Conservation (phyloP, 2,329 filamentous ascomycete genomes). For the Corniculantispora saksenae region DNA sequence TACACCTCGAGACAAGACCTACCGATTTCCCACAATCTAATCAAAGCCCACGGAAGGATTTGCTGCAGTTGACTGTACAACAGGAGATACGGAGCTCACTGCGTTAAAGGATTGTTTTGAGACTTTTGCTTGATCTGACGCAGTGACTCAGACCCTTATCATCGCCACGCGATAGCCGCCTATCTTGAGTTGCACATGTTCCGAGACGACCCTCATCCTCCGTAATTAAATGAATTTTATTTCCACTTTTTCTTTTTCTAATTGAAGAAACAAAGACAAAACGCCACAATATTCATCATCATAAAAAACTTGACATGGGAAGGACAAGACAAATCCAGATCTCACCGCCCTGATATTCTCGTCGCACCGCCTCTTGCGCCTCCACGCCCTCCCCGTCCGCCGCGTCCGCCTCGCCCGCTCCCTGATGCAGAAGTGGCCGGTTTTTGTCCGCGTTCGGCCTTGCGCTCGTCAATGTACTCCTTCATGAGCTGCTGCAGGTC, state of each 20-base stretch:
- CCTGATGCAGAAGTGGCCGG: slow-evolving; percentile 24
- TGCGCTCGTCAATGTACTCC: slow-evolving; percentile 64
- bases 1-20: not conserved
- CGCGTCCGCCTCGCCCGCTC: slow-evolving; percentile 24
- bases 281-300: not conserved
- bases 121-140: not conserved
- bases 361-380: slow-evolving; percentile 34
- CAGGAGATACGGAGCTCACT: not conserved
- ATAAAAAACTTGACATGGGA: not conserved
- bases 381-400: not conserved
- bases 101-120: not conserved
- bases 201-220: not conserved
- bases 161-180: not conserved
- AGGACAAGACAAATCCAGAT: not conserved
- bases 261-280: not conserved
- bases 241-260: not conserved
- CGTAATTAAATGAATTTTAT: not conserved
- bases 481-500: slow-evolving; percentile 77
- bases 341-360: slow-evolving; percentile 15
- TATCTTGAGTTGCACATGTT: not conserved
- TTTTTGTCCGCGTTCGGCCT: slow-evolving; percentile 38
- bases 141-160: slow-evolving; percentile 1
- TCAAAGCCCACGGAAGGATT: not conserved
- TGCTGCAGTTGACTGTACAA: not conserved
- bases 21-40: too few species aligned